A percentile compares a stretch with the other conserved stretches of the same genome.
phyloP scores from a whole-genome alignment of 306 rosid genomes.

The Cucurbita ficifolia region DNA sequence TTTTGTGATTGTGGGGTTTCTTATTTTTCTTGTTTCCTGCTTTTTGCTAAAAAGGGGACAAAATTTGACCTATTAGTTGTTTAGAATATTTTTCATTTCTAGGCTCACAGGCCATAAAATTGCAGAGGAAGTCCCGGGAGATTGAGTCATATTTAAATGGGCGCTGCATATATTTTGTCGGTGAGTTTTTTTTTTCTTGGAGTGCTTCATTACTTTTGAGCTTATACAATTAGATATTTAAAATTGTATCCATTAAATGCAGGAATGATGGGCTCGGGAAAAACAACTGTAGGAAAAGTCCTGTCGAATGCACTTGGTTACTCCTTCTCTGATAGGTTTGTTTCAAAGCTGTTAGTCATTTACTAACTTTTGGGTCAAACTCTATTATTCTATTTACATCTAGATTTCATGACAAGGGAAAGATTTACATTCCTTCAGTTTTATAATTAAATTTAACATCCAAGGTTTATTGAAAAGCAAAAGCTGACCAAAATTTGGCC shows the following conservation, averaged over 20 bases:
- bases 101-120: constrained; percentile 34
- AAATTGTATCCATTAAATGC: constrained; percentile 19
- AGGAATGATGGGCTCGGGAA: constrained; percentile 99
- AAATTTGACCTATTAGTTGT: constrained; percentile 12
- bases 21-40: background rate
- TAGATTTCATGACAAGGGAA: background rate
- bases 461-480: background rate
- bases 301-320: constrained; percentile 63
- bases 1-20: background rate
- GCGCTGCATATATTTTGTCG: constrained; percentile 91
- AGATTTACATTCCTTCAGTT: background rate
- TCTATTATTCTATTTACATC: background rate
- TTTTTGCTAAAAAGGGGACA: background rate
- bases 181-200: constrained; percentile 46
- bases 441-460: background rate
- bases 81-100: constrained; percentile 10
- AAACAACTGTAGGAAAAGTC: constrained; percentile 89
- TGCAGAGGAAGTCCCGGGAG: constrained; percentile 69
- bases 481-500: background rate
- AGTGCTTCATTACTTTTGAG: constrained; percentile 11
- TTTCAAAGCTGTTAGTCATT: constrained; percentile 9
- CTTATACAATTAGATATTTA: background rate
- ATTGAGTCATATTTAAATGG: constrained; percentile 59
- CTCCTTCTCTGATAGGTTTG: constrained; percentile 74
- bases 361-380: background rate